Percentiles rank a stretch among this genome's conserved stretches.
phyloP scores from a whole-genome alignment of 768 basidiomycete species.

The Suillus subaureus region DNA sequence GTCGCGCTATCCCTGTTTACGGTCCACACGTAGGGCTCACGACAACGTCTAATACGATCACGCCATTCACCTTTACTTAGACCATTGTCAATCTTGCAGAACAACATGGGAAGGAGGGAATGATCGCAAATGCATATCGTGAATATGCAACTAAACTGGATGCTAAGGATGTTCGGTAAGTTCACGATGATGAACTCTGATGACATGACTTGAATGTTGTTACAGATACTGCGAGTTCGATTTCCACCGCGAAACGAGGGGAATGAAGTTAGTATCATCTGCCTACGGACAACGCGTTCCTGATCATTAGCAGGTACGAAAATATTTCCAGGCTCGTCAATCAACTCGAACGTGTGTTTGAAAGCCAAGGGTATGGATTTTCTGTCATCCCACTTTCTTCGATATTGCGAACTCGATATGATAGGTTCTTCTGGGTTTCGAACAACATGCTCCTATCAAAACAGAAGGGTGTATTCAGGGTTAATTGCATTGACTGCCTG shows the following conservation, averaged over 20 bases:
- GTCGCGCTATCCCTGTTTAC: slow-evolving; percentile 63
- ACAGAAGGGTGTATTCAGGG: slow-evolving; percentile 85
- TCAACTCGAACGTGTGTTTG: slow-evolving; percentile 72
- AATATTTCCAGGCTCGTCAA: slow-evolving; percentile 81
- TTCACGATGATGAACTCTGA: slow-evolving; percentile 3
- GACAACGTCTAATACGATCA: slow-evolving; percentile 7
- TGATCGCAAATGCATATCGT: slow-evolving; percentile 76
- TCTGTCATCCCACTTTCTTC: background rate
- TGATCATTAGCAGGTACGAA: slow-evolving; percentile 63
- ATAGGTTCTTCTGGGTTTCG: slow-evolving; percentile 83
- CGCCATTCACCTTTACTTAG: slow-evolving; percentile 39
- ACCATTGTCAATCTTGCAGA: slow-evolving; percentile 90
- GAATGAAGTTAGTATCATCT: slow-evolving; percentile 73
- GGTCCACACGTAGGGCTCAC: slow-evolving; percentile 70
- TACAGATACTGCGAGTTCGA: slow-evolving; percentile 82
- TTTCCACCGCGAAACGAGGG: slow-evolving; percentile 91
- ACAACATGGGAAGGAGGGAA: slow-evolving; percentile 84
- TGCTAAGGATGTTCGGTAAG: slow-evolving; percentile 59
- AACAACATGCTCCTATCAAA: slow-evolving; percentile 68
- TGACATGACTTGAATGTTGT: background rate
- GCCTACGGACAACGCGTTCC: slow-evolving; percentile 7
- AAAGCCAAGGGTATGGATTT: slow-evolving; percentile 69
- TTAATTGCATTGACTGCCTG: slow-evolving; percentile 95
- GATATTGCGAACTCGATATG: slow-evolving; percentile 8
- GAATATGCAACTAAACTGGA: slow-evolving; percentile 63